Base-by-base conservation (phyloP, 345 rosid genomes). In the Eucalyptus leucophloia region DNA sequence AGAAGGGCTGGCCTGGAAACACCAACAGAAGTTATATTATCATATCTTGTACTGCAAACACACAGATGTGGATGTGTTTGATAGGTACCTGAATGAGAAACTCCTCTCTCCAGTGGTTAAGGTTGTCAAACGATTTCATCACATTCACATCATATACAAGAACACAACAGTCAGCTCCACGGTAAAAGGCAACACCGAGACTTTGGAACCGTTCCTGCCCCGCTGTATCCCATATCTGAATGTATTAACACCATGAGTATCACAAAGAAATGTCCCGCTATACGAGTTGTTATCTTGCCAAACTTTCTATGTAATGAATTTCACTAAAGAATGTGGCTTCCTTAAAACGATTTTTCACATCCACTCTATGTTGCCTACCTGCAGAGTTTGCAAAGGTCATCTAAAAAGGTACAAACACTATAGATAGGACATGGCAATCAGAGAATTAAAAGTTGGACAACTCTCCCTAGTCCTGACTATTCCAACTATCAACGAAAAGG, bases 171-270 rank as follows among this genome's bases (percentile, higher is more conserved):
- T 97, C 99, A 5, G 99, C 99, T 32, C 99, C 98, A 83, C 99
- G 91, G 89, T 96, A 96, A 88, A 97, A 97, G 12, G 99, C 98
- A 23, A 97, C 99, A 77, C 97, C 99, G 15, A 97, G 95, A 88
- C 99, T 97, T 88, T 97, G 99, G 87, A 97, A 97, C 86, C 99
- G 94, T 88, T 97, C 99, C 92, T 97, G 99, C 26, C 99, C 98
- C 16, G 99, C 97, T 37, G 99, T 97, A 91, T 97, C 99, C 99
- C 99, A 97, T 90, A 97, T 95, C 98, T 97, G 93, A 89, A 44
- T 13, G 89, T 11, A 67, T 80, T 21, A 58, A 88, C 34, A 47
- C 50, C 37, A 7, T 69, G 50, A 86, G 65, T 86, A 37, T 86
- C 40, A 86, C 62, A 86, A 15, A 56, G 65, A 86, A 86, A 86